Conservation (phyloP, 179 eudicot genomes). For the Silene noctiflora region DNA sequence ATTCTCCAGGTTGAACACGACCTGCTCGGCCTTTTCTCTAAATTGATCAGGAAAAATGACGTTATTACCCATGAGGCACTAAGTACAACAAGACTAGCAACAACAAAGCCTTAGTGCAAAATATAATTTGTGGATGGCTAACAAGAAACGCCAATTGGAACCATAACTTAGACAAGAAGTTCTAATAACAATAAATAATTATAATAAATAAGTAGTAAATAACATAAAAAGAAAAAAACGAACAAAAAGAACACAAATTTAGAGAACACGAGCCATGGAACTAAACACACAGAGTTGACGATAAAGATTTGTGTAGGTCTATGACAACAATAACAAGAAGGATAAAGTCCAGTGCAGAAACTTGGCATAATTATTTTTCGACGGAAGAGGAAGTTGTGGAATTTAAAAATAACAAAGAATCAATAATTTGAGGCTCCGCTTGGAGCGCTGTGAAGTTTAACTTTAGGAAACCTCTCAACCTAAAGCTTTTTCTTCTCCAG, state of each 20-base stretch:
- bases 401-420: background rate
- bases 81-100: conserved; percentile 6
- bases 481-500: background rate
- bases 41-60: conserved; percentile 3
- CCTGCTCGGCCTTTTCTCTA: conserved; percentile 98
- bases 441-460: background rate
- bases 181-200: background rate
- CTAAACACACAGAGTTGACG: background rate
- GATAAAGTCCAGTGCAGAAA: background rate
- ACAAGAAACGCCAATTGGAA: background rate
- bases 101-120: background rate
- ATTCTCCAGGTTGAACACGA: conserved; percentile 96
- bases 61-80: background rate
- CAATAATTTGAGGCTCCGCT: background rate
- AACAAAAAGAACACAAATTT: background rate
- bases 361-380: background rate
- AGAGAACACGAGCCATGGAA: background rate
- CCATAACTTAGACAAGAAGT: background rate
- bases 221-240: background rate
- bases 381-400: background rate
- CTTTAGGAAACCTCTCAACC: conserved; percentile 1
- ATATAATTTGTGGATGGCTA: background rate
- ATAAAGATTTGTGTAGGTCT: background rate
- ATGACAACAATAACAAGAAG: background rate
- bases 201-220: background rate